Evolutionary conservation across 139 green algal species (phyloP), one percentile per base, ranked within the genome.

Genomic region (Zygnema circumcarinatum): DNA sequence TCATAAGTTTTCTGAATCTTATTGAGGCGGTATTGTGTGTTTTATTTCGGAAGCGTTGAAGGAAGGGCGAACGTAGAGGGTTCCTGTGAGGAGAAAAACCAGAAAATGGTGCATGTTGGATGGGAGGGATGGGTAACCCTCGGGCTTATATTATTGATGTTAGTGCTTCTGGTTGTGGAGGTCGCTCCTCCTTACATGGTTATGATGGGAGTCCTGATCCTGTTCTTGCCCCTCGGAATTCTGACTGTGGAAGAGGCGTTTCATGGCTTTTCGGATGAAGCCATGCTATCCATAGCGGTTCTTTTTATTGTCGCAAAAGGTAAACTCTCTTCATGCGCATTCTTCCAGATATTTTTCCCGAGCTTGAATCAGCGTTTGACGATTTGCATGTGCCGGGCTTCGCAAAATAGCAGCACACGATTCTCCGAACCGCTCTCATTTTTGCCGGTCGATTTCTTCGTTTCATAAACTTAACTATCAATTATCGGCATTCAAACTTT

Each of bases 241-340:
- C 31, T 88, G n/a, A 31, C 67, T 36, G 74, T 88, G 21, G 82
- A 88, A 38, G 25, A 88, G 35, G 82, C 82, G 1, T 88, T 88
- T 35, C 72, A 88, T 74, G 82, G 82, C 25, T 88, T 88, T 1
- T 88, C 82, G 1, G 82, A 88, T 76, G 29, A 35, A 20, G 82
- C 82, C 39, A 74, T 88, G 74, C 82, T 88, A 0, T 82, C 38
- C 31, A 88, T 88, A 68, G 82, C 72, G 35, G 82, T 88, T 22
- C 82, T 88, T 38, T 83, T 88, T 33, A 83, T 88, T 29, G 74
- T 88, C 16, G 82, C 82, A 1, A 88, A 88, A 88, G 82, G 82
- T 72, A 86, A 79, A 73, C 52, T 25, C 33, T 25, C 73, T 80
- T 25, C 31, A 22, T n/a, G n/a, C n/a, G n/a, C n/a, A n/a, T n/a